phyloP scores from a whole-genome alignment of 495 filamentous ascomycete genomes.

The Penicillium verhagenii region DNA sequence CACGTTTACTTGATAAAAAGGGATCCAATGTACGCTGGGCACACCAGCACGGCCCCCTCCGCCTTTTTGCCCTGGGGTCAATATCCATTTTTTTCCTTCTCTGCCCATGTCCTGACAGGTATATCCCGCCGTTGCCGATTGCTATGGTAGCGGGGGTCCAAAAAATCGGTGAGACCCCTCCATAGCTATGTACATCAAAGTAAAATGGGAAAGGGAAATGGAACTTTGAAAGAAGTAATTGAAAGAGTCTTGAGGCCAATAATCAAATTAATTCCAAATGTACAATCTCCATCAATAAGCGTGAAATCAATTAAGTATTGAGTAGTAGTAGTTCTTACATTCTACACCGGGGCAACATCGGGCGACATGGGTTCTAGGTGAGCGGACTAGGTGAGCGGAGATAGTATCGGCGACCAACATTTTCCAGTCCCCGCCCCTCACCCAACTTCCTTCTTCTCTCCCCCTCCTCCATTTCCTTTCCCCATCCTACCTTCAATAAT shows the following conservation, averaged over 20 bases:
- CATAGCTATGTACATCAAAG: too few relatives aligned
- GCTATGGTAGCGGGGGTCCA: neutral
- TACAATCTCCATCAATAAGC: neutral
- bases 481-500: constrained; percentile 20
- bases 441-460: constrained; percentile 24
- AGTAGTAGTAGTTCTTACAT: neutral
- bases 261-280: neutral
- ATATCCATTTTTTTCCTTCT: constrained; percentile 1
- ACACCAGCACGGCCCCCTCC: constrained; percentile 22
- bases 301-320: neutral
- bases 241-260: too few relatives aligned
- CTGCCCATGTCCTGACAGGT: constrained; percentile 1
- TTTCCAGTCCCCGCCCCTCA: constrained; percentile 38
- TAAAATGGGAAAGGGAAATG: too few relatives aligned
- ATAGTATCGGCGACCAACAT: constrained; percentile 39
- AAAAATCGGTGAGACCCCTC: neutral
- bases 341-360: constrained; percentile 17
- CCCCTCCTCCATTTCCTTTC: constrained; percentile 18
- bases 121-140: constrained; percentile 9
- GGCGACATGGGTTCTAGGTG: constrained; percentile 4
- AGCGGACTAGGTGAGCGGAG: constrained; percentile 16
- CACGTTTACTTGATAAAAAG: constrained; percentile 25
- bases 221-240: neutral
- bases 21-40: constrained; percentile 29
- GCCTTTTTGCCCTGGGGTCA: constrained; percentile 5